Evolutionary conservation across 768 basidiomycete genomes (phyloP).

Genomic region (Calvatia gigantea): DNA sequence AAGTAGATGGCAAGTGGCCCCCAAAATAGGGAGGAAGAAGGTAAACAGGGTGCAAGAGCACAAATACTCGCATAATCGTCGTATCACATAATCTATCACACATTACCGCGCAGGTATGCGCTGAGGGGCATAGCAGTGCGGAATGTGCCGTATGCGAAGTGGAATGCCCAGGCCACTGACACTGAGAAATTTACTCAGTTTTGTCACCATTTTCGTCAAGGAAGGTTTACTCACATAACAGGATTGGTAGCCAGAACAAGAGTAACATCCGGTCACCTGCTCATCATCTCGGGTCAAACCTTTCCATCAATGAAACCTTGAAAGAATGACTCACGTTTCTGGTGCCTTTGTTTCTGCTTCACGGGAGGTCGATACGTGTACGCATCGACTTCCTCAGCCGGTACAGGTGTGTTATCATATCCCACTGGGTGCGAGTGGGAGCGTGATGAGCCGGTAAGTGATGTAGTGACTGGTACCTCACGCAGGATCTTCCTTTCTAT

Average conservation of each 20-base stretch:
- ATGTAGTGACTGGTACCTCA: slow-evolving; percentile 7
- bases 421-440: slow-evolving; percentile 32
- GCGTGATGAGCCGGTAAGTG: slow-evolving; percentile 20
- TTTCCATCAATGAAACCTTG: neutral
- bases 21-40: slow-evolving; percentile 9
- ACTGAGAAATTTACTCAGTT: slow-evolving; percentile 30
- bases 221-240: slow-evolving; percentile 57
- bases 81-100: slow-evolving; percentile 19
- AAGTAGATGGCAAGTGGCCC: too few relatives aligned
- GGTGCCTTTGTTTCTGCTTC: slow-evolving; percentile 44
- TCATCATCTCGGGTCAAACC: slow-evolving; percentile 14
- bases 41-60: too few relatives aligned
- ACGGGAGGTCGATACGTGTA: slow-evolving; percentile 59
- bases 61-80: too few relatives aligned
- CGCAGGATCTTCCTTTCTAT: slow-evolving; percentile 15
- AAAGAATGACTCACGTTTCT: slow-evolving; percentile 57
- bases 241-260: slow-evolving; percentile 83
- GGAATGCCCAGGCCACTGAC: slow-evolving; percentile 59
- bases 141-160: slow-evolving; percentile 48
- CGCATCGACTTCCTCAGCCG: slow-evolving; percentile 67
- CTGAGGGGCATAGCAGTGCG: slow-evolving; percentile 47
- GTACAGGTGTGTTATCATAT: slow-evolving; percentile 46
- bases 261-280: slow-evolving; percentile 83
- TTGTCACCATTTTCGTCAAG: too few relatives aligned
- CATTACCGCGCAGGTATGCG: slow-evolving; percentile 32